Base-by-base conservation (phyloP, 1,139 yeast genomes). In the Candida gigantensis region DNA sequence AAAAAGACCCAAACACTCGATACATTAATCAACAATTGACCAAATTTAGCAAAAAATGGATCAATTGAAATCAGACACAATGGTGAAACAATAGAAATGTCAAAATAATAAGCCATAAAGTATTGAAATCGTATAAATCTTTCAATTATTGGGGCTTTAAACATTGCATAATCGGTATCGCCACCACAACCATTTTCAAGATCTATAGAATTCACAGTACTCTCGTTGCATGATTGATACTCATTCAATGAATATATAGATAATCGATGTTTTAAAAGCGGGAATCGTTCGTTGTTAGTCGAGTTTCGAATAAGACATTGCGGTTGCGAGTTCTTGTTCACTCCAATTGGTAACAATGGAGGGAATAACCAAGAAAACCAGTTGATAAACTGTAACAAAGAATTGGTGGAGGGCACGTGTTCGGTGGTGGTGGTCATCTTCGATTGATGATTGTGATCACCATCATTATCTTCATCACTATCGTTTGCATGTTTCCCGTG, bases 281-380 rank as follows among this genome's bases (percentile, higher is more conserved):
- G 43, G 37, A 34, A 42, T 23, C 42, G 17, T 34, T 41, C 43
- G 11, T 31, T 34, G 10, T n/a, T n/a, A n/a, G n/a, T n/a, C n/a
- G n/a, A n/a, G n/a, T 32, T n/a, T 27, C 13, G 23, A 28, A 39
- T 30, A 21, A 16, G 14, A 14, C 15, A 15, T 21, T 7, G 23
- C 15, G 14, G 27, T 8, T 13, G 16, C 4, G 3, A 15, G 5
- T 28, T 19, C 17, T 24, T 34, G 28, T 13, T 24, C 27, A 26
- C 33, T 19, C 40, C 36, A 35, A 41, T 36, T 25, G 57, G 53
- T 28, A 51, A 41, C 20, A 51, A 45, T 24, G 53, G 52, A n/a
- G 61, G 60, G n/a, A 46, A 27, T 15, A 57, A 37, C 62, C 61
- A 57, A 3, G 51, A 42, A 35, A 54, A 52, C 55, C 55, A 49